A percentile compares a stretch with the other conserved stretches of the same genome.
phyloP scores from a whole-genome alignment of 352 stramenopile species.

The Phytopythium mirpurense region DNA sequence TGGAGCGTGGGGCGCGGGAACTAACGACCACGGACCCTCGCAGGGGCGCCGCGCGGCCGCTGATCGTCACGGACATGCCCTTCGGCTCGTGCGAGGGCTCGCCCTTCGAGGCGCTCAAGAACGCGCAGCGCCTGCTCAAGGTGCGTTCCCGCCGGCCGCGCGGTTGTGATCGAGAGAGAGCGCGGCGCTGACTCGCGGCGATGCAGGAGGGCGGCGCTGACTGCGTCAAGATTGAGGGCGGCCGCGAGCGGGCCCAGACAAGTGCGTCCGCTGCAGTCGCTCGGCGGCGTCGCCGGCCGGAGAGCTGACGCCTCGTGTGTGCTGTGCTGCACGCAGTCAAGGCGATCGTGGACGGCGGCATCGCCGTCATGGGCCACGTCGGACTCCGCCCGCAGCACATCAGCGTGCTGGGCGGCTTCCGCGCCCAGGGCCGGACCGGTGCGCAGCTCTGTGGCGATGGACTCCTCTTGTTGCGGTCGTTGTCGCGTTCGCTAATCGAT shows the following conservation, averaged over 20 bases:
- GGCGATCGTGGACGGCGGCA: slow-evolving; percentile 71
- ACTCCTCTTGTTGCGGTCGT: no score
- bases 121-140: slow-evolving; percentile 93
- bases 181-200: slow-evolving; percentile 1
- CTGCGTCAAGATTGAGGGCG: slow-evolving; percentile 98
- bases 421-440: slow-evolving; percentile 95
- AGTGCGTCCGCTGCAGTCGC: slow-evolving; percentile 21
- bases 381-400: slow-evolving; percentile 96
- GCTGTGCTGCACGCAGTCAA: slow-evolving; percentile 35
- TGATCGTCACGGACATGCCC: slow-evolving; percentile 98
- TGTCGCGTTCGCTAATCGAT: no score
- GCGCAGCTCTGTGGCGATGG: not conserved
- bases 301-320: slow-evolving; percentile 15
- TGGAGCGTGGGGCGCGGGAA: no score
- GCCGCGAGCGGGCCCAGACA: slow-evolving; percentile 70
- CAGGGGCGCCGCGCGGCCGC: slow-evolving; percentile 72
- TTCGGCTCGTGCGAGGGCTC: slow-evolving; percentile 96
- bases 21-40: not conserved
- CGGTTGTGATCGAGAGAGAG: no score
- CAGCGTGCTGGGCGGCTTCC: slow-evolving; percentile 95
- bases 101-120: slow-evolving; percentile 90
- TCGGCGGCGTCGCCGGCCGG: not conserved
- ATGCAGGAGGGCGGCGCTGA: slow-evolving; percentile 94
- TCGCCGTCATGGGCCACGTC: slow-evolving; percentile 98
- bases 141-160: slow-evolving; percentile 18